Conservation (phyloP, 225 moss, liverwort and hornwort species). For the Physcomitrellopsis africana region DNA sequence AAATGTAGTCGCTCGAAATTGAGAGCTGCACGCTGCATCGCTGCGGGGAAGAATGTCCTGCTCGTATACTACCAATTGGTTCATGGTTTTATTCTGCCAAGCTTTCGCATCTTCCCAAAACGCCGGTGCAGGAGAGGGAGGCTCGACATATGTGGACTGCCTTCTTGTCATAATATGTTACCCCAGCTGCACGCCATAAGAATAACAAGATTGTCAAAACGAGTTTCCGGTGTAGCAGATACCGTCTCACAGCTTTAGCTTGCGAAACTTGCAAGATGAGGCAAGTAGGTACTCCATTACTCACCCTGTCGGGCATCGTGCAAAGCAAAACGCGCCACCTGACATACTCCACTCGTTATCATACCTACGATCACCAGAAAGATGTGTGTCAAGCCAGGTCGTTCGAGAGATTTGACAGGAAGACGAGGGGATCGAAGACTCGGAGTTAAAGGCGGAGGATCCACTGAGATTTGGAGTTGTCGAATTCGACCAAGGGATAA, state of each 20-base stretch:
- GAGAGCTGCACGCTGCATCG: slow-evolving; percentile 47
- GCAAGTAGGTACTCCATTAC: background rate
- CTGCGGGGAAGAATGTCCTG: slow-evolving; percentile 29
- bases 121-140: background rate
- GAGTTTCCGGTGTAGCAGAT: background rate
- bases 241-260: too few relatives aligned
- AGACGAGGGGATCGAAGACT: background rate
- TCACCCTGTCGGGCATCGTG: slow-evolving; percentile 21
- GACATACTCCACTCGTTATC: slow-evolving; percentile 5
- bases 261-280: slow-evolving; percentile 11
- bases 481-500: background rate
- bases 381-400: slow-evolving; percentile 13
- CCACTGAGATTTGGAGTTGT: background rate
- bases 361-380: slow-evolving; percentile 31
- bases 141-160: slow-evolving; percentile 1
- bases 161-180: slow-evolving; percentile 25
- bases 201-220: background rate
- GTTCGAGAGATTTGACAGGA: background rate
- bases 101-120: slow-evolving; percentile 35
- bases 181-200: slow-evolving; percentile 27
- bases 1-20: slow-evolving; percentile 37
- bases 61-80: slow-evolving; percentile 26
- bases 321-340: slow-evolving; percentile 17
- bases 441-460: background rate
- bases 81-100: slow-evolving; percentile 45